phyloP scores from a whole-genome alignment of 129 eudicot species.

The Glebionis coronaria region DNA sequence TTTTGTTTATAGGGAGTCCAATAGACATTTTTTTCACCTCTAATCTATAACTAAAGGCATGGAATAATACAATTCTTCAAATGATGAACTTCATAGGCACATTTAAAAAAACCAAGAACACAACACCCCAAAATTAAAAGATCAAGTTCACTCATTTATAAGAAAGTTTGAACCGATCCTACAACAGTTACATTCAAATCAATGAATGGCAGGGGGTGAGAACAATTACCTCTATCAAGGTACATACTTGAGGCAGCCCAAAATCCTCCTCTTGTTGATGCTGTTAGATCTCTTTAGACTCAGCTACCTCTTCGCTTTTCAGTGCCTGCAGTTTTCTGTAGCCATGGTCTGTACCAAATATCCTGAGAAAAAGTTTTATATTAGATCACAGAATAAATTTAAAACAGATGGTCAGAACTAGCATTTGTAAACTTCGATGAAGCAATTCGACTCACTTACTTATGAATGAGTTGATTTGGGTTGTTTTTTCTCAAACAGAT shows the following conservation, averaged over 20 bases:
- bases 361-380: conserved; percentile 41
- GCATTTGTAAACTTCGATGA: not conserved
- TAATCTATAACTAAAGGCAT: not conserved
- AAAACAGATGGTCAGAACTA: not conserved
- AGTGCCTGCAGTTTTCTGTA: conserved; percentile 80
- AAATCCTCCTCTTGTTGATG: conserved; percentile 4
- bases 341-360: conserved; percentile 89
- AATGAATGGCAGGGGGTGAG: conserved; percentile 6
- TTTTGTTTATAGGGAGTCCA: conserved; percentile 1
- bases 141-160: not conserved
- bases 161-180: conserved; percentile 28
- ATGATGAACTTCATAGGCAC: conserved; percentile 13
- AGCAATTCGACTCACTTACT: no score
- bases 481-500: no score
- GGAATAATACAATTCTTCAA: not conserved
- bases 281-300: conserved; percentile 37
- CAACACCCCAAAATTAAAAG: conserved; percentile 1
- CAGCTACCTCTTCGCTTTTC: conserved; percentile 52
- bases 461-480: no score
- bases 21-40: conserved; percentile 9
- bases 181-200: conserved; percentile 20
- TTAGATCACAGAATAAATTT: conserved; percentile 1
- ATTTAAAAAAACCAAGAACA: conserved; percentile 16
- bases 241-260: conserved; percentile 22
- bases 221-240: conserved; percentile 24